phyloP scores from a whole-genome alignment of 768 basidiomycete genomes.

The Amanita pseudoporphyria region DNA sequence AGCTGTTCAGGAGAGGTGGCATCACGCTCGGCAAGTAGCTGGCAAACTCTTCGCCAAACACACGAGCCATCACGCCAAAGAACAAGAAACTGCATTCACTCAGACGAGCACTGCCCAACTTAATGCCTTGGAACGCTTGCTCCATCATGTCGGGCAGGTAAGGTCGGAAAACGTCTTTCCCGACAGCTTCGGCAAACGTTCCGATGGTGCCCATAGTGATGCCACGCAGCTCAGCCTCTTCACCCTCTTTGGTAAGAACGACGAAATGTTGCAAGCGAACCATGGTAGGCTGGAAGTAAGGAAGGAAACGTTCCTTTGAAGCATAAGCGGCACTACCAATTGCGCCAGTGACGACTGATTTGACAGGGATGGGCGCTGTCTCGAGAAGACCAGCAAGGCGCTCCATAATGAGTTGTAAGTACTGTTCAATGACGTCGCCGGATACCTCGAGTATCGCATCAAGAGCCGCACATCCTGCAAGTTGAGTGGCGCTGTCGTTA shows the following conservation, averaged over 20 bases:
- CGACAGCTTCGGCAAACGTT: constrained; percentile 95
- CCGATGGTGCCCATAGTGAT: constrained; percentile 99
- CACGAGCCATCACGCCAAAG: constrained; percentile 97
- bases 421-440: constrained; percentile 82
- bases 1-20: constrained; percentile 74
- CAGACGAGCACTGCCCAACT: constrained; percentile 77
- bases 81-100: constrained; percentile 96
- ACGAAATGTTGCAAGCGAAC: constrained; percentile 83
- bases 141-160: constrained; percentile 97
- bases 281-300: constrained; percentile 94
- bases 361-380: constrained; percentile 77
- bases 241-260: constrained; percentile 74
- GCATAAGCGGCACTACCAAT: constrained; percentile 98
- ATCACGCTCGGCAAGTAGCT: constrained; percentile 80
- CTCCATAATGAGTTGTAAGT: constrained; percentile 92
- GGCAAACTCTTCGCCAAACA: constrained; percentile 92
- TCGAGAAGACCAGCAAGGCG: constrained; percentile 81
- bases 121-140: constrained; percentile 84
- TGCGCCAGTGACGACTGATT: constrained; percentile 92
- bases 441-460: constrained; percentile 95
- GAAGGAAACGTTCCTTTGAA: constrained; percentile 80
- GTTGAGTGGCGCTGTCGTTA: constrained; percentile 78
- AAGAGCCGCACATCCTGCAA: constrained; percentile 91
- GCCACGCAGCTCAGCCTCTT: constrained; percentile 90
- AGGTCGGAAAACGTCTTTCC: constrained; percentile 86